Percentiles rank a stretch among this genome's conserved stretches.
These are phyloP conservation scores for Rhodotorula diobovata DNA, from an alignment of 768 basidiomycete genomes.

Conservation along the genomic window DNA sequence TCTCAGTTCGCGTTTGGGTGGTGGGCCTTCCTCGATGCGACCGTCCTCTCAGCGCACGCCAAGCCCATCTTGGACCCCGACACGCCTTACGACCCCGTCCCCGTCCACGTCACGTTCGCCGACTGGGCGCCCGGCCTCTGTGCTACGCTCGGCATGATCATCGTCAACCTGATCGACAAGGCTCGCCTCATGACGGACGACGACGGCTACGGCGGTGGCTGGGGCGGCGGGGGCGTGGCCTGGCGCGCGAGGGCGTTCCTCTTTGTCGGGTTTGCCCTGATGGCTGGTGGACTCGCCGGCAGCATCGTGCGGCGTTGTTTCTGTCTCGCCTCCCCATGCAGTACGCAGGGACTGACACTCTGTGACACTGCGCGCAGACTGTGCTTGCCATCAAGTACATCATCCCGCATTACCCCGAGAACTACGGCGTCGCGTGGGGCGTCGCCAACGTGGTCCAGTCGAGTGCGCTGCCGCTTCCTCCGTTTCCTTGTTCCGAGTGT, in stretches of 20 bases:
- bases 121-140: slow-evolving; percentile 98
- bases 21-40: slow-evolving; percentile 92
- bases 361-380: slow-evolving; percentile 56
- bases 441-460: slow-evolving; percentile 95
- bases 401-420: slow-evolving; percentile 64
- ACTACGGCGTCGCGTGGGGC: slow-evolving; percentile 77
- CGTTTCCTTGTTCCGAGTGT: not conserved
- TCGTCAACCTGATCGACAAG: slow-evolving; percentile 94
- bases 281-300: slow-evolving; percentile 97
- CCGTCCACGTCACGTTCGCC: slow-evolving; percentile 67
- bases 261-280: slow-evolving; percentile 91
- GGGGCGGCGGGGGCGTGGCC: slow-evolving; percentile 56
- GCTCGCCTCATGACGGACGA: slow-evolving; percentile 75
- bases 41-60: slow-evolving; percentile 81
- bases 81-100: slow-evolving; percentile 63
- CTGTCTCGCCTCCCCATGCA: not conserved
- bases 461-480: slow-evolving; percentile 51
- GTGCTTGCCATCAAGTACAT: slow-evolving; percentile 87
- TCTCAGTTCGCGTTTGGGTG: slow-evolving; percentile 84
- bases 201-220: slow-evolving; percentile 59
- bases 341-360: not conserved
- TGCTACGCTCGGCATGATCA: slow-evolving; percentile 82
- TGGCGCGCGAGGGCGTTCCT: slow-evolving; percentile 86
- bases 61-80: slow-evolving; percentile 57
- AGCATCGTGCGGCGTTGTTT: slow-evolving; percentile 68